Conservation (phyloP, 768 basidiomycete genomes). For the Fibroporia radiculosa region DNA sequence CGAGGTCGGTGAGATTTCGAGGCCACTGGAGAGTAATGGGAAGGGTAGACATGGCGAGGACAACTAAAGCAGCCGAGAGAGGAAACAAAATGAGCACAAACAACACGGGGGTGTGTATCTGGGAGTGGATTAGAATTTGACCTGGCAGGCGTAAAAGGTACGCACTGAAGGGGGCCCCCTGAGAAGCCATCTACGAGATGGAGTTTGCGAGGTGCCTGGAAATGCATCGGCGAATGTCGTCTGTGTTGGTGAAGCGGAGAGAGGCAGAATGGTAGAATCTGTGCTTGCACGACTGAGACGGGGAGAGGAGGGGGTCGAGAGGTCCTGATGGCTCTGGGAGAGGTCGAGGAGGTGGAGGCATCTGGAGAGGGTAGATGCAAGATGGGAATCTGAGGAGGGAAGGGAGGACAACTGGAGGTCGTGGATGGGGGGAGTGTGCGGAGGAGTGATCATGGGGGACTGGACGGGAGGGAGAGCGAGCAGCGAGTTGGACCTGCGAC, state of each 20-base stretch:
- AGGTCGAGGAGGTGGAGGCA: conserved; percentile 47
- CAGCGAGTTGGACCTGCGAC: conserved; percentile 23
- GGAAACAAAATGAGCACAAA: conserved; percentile 61
- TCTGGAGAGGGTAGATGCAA: conserved; percentile 41
- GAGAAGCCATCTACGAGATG: conserved; percentile 33
- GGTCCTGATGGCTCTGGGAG: conserved; percentile 30
- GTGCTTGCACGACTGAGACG: conserved; percentile 28
- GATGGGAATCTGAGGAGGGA: conserved; percentile 11
- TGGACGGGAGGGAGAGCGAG: conserved; percentile 19
- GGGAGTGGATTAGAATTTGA: conserved; percentile 5
- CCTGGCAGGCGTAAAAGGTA: conserved; percentile 13
- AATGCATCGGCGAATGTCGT: conserved; percentile 37
- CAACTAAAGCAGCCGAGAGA: conserved; percentile 51
- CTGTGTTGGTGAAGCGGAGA: conserved; percentile 44
- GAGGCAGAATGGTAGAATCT: conserved; percentile 44
- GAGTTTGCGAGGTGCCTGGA: conserved; percentile 29
- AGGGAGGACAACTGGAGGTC: conserved; percentile 12
- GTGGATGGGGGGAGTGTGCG: conserved; percentile 5
- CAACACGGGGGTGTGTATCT: conserved; percentile 58
- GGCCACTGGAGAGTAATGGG: conserved; percentile 76
- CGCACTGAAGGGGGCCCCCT: conserved; percentile 29
- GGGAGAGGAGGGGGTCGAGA: conserved; percentile 40
- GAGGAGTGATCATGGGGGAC: conserved; percentile 14
- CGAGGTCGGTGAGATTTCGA: conserved; percentile 64
- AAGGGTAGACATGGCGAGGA: conserved; percentile 41